phyloP scores from a whole-genome alignment of 345 rosid genomes.

The Bruguiera parviflora region DNA sequence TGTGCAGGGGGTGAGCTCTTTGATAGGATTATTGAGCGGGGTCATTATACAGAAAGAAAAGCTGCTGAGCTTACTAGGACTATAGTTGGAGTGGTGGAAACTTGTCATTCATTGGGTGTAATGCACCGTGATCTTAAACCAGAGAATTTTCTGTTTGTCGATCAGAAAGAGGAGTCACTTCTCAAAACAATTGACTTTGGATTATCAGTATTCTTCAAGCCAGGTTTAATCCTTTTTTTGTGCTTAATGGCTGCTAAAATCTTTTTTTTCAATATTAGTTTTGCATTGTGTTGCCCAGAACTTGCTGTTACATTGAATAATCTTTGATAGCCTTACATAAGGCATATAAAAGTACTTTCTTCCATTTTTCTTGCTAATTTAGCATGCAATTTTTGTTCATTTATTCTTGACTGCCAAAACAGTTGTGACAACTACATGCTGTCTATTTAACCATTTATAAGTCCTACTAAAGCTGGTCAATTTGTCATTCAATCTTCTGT shows the following conservation, averaged over 20 bases:
- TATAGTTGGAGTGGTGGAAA: conserved; percentile 27
- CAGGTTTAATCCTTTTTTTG: conserved; percentile 13
- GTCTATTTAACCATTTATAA: not conserved
- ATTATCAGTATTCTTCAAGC: conserved; percentile 29
- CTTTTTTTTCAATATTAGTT: not conserved
- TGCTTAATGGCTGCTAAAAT: not conserved
- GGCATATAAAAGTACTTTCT: not conserved
- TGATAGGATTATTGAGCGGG: conserved; percentile 30
- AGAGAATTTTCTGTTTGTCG: conserved; percentile 24
- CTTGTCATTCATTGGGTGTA: conserved; percentile 29
- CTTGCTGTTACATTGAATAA: not conserved
- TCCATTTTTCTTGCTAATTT: not conserved
- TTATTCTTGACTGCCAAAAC: too few relatives aligned
- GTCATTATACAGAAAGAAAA: conserved; percentile 27
- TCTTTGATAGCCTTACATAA: not conserved
- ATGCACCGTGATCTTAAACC: conserved; percentile 34
- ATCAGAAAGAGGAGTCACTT: conserved; percentile 23
- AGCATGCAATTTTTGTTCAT: too few relatives aligned
- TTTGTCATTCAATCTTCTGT: not conserved
- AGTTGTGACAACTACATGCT: not conserved
- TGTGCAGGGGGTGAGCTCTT: conserved; percentile 33
- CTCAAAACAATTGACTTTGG: conserved; percentile 33
- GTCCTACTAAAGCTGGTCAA: not conserved
- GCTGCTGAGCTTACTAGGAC: conserved; percentile 33
- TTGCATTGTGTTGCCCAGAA: not conserved